Base-by-base conservation (phyloP, 2,329 filamentous ascomycete genomes). In the Beauveria brongniartii region DNA sequence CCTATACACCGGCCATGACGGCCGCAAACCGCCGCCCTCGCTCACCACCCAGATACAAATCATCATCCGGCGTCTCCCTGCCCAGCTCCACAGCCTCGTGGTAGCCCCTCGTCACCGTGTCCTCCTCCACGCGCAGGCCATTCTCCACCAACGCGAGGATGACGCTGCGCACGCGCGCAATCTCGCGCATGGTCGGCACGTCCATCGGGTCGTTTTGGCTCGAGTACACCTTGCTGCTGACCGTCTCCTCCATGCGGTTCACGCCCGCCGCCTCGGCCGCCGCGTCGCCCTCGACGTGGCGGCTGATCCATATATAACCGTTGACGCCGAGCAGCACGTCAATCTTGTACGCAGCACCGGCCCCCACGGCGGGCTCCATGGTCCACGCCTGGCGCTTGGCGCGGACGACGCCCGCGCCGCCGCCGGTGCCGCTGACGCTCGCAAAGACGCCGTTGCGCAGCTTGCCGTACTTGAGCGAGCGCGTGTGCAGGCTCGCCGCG, bases 281-380 rank as follows among this genome's bases (percentile, higher is more conserved):
- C 5, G 75, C 74, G n/a, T 81, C 80, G 41, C 81, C 82, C 66
- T 90, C 86, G 8, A 89, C 77, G 68, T 96, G 91, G 77, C 91
- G 92, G 74, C 88, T 87, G 69, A 97, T 92, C 89, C 91, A 99
- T 62, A 97, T 92, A 72, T 95, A 97, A 1, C 94, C 94, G 69
- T 99, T 99, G 44, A 99, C 94, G 2, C 94, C 94, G 1, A 99
- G 80, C 57, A 96, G 83, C 8, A 97, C 85, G 70, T 97, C 91
- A 30, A 99, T 83, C 64, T 86, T 87, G 57, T 84, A 81, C 40
- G 82, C 80, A 40, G 82, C 59, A 3, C 4, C 43, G 14, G 41
- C 30, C 3, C 30, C 30, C 12, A 4, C 50, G 9, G 14, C 50
- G 4, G 55, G 28, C 62, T 88, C 83, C 67, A 96, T 78, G 0